A percentile compares a stretch with the other conserved stretches of the same genome.
These are phyloP conservation scores for Eucalyptus erythrocorys DNA, from an alignment of 345 rosid species.

Conservation along the genomic window DNA sequence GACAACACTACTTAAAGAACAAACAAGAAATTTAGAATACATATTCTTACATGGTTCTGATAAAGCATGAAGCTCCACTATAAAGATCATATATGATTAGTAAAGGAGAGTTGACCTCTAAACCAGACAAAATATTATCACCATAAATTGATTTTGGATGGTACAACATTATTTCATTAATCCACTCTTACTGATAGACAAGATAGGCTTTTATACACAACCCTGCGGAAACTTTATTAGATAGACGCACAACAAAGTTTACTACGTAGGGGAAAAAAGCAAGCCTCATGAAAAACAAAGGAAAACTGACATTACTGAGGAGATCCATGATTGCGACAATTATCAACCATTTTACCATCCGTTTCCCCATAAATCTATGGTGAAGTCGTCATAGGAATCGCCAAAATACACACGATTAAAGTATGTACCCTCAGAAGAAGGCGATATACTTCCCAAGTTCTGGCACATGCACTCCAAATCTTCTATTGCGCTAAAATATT, in stretches of 20 bases:
- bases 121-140: not conserved
- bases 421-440: not conserved
- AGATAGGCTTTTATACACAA: not conserved
- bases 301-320: not conserved
- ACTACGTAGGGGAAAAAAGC: not conserved
- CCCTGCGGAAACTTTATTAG: not conserved
- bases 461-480: not conserved
- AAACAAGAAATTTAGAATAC: not conserved
- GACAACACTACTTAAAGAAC: not conserved
- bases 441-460: not conserved
- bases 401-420: not conserved
- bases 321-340: not conserved
- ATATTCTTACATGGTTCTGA: not conserved
- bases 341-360: not conserved
- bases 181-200: not conserved
- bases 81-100: not conserved
- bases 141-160: not conserved
- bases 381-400: not conserved
- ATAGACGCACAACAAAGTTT: not conserved
- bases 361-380: not conserved
- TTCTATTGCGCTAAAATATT: not conserved
- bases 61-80: not conserved
- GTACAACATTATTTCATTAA: not conserved
- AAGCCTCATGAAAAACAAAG: not conserved
- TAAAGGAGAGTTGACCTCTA: not conserved